These are phyloP conservation scores for Rhizopogon vesiculosus DNA, from an alignment of 768 basidiomycete species.

Conservation along the genomic window DNA sequence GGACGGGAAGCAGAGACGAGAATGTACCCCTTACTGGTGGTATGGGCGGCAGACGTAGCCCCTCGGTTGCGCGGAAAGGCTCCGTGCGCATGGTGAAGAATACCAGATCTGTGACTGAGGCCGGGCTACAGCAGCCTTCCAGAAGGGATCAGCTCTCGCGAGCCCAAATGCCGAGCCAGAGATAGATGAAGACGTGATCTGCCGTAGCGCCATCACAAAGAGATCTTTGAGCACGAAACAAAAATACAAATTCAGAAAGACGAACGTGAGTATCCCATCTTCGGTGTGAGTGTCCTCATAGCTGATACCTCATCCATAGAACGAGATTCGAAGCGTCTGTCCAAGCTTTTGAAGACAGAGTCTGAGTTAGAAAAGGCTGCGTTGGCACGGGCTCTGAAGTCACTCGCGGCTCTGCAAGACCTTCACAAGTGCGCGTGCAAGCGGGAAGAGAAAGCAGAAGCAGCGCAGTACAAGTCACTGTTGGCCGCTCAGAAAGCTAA, in stretches of 20 bases:
- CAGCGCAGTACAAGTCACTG: constrained; percentile 48
- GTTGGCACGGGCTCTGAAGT: constrained; percentile 54
- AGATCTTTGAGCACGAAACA: constrained; percentile 44
- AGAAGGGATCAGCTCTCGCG: constrained; percentile 49
- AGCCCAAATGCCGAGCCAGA: constrained; percentile 42
- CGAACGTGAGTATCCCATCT: constrained; percentile 38
- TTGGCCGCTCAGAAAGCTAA: constrained; percentile 59
- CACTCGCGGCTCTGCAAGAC: constrained; percentile 62
- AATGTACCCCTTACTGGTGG: background rate
- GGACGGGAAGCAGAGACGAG: constrained; percentile 4
- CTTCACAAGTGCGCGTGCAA: constrained; percentile 66
- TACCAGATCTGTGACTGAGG: constrained; percentile 3
- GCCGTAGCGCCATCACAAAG: constrained; percentile 44
- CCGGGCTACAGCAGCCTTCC: constrained; percentile 38
- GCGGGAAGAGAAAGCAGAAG: constrained; percentile 57
- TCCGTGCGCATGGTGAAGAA: constrained; percentile 21
- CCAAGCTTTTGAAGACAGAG: constrained; percentile 68
- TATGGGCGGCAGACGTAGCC: background rate
- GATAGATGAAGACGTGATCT: constrained; percentile 34
- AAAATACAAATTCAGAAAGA: constrained; percentile 44
- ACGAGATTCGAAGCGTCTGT: constrained; percentile 55
- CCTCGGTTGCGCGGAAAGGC: constrained; percentile 8
- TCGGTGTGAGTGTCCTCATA: background rate
- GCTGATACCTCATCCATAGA: constrained; percentile 28
- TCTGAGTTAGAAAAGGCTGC: constrained; percentile 64